These are phyloP conservation scores for Lodderomyces oxycetoniae DNA, from an alignment of 1,139 yeast species.

Conservation along the genomic window DNA sequence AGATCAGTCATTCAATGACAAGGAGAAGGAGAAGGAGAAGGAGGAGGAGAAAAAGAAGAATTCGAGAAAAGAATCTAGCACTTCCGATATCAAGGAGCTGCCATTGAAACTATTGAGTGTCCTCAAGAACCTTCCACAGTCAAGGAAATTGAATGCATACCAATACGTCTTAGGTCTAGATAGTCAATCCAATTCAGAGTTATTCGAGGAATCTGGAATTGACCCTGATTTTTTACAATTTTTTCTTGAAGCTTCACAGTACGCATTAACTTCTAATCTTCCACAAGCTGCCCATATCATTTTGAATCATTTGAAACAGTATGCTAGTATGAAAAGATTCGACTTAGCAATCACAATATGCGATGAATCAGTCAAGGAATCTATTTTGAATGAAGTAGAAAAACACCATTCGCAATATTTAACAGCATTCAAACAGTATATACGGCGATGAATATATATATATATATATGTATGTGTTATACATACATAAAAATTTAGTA, in stretches of 20 bases:
- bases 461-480: conserved; percentile 1
- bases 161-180: conserved; percentile 35
- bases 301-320: conserved; percentile 16
- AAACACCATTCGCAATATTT: conserved; percentile 8
- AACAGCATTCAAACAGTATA: conserved; percentile 5
- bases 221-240: conserved; percentile 55
- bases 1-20: background rate
- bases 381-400: conserved; percentile 13
- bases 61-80: background rate
- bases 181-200: conserved; percentile 21
- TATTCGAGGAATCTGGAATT: conserved; percentile 45
- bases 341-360: conserved; percentile 18
- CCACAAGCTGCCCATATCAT: conserved; percentile 8
- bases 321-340: conserved; percentile 25
- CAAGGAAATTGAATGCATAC: conserved; percentile 32
- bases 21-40: background rate
- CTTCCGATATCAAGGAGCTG: background rate
- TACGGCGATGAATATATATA: conserved; percentile 3
- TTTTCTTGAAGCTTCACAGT: conserved; percentile 42
- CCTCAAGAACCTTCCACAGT: conserved; percentile 24
- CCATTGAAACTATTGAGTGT: conserved; percentile 30
- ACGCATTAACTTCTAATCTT: conserved; percentile 15
- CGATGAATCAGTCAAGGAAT: conserved; percentile 9
- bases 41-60: background rate
- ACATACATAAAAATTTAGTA: conserved; percentile 6